A percentile compares a stretch with the other conserved stretches of the same genome.
These are phyloP conservation scores for Aureoboletus auriporus DNA, from an alignment of 768 basidiomycete genomes.

Conservation along the genomic window DNA sequence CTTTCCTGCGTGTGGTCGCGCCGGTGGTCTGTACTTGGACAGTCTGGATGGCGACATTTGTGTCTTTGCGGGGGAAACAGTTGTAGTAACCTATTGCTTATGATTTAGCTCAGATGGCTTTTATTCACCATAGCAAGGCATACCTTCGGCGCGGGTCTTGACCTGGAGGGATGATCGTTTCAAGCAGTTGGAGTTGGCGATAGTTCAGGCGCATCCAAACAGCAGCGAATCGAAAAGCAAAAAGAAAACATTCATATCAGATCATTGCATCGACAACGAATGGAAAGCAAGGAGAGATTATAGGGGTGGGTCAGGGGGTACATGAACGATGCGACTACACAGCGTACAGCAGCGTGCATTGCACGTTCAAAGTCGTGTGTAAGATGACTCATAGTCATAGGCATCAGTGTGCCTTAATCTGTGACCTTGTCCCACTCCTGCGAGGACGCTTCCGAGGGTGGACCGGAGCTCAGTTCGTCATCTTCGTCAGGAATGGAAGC, in stretches of 20 bases:
- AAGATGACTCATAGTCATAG: conserved; percentile 35
- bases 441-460: conserved; percentile 83
- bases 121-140: conserved; percentile 32
- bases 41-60: conserved; percentile 60
- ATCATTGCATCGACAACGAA: conserved; percentile 33
- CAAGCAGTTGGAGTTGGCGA: not conserved
- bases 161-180: conserved; percentile 42
- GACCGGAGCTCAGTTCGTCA: conserved; percentile 56
- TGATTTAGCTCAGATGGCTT: conserved; percentile 14
- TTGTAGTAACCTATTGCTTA: conserved; percentile 64
- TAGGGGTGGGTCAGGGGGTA: conserved; percentile 18
- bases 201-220: conserved; percentile 15
- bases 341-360: conserved; percentile 28
- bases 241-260: conserved; percentile 56
- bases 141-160: conserved; percentile 70
- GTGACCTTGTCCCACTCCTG: conserved; percentile 90
- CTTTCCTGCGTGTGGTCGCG: conserved; percentile 39
- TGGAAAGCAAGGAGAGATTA: conserved; percentile 18
- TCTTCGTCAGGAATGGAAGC: conserved; percentile 43
- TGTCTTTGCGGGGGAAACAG: conserved; percentile 67
- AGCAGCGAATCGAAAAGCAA: conserved; percentile 20
- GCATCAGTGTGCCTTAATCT: conserved; percentile 60
- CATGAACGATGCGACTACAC: conserved; percentile 28
- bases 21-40: conserved; percentile 18
- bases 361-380: conserved; percentile 26